These are phyloP conservation scores for Hypoxylon rubiginosum DNA, from an alignment of 2,329 filamentous ascomycete species.

Conservation along the genomic window DNA sequence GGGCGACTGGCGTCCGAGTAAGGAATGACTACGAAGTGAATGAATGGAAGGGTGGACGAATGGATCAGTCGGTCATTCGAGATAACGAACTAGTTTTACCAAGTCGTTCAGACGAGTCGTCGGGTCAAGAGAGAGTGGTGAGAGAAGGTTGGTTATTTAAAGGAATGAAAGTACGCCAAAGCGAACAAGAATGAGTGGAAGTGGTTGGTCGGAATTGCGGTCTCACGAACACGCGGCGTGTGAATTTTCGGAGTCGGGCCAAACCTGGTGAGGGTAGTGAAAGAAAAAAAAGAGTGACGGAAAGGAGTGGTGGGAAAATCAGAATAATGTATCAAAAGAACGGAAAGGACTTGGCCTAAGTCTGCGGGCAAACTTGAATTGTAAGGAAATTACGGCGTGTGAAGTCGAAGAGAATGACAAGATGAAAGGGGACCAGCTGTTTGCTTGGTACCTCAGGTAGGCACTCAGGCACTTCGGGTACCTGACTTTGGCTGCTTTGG, in stretches of 20 bases:
- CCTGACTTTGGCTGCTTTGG: neutral
- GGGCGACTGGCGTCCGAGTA: conserved; percentile 50
- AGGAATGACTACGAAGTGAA: conserved; percentile 46
- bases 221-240: conserved; percentile 46
- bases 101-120: conserved; percentile 36
- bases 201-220: conserved; percentile 46
- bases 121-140: conserved; percentile 29
- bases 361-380: conserved; percentile 11
- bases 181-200: conserved; percentile 48
- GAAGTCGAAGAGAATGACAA: conserved; percentile 27
- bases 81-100: conserved; percentile 28
- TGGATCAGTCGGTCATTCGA: conserved; percentile 38
- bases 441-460: neutral
- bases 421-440: conserved; percentile 31
- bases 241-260: conserved; percentile 39
- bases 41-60: conserved; percentile 44
- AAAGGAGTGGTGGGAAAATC: conserved; percentile 32
- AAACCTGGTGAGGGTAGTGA: conserved; percentile 37
- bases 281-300: conserved; percentile 30
- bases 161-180: conserved; percentile 50
- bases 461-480: neutral
- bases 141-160: conserved; percentile 42
- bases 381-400: conserved; percentile 31
- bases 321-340: conserved; percentile 42
- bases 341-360: conserved; percentile 28